phyloP scores from a whole-genome alignment of 1,139 yeast genomes.

The Yamadazyma blattariae region DNA sequence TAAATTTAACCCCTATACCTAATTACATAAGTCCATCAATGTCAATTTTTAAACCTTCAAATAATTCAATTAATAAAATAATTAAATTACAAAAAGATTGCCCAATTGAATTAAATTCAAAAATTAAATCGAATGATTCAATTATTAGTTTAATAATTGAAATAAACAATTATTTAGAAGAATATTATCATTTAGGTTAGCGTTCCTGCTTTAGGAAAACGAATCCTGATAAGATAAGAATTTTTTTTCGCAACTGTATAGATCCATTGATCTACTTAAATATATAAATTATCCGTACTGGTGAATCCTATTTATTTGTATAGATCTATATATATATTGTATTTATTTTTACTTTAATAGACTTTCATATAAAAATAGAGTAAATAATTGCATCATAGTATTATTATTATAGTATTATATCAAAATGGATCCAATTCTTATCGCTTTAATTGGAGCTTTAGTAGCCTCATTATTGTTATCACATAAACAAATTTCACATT shows the following conservation, averaged over 20 bases:
- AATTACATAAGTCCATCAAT: constrained; percentile 2
- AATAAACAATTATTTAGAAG: constrained; percentile 1
- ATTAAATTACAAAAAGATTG: neutral
- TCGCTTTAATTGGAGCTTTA: constrained; percentile 15
- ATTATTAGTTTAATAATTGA: neutral
- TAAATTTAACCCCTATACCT: constrained; percentile 1
- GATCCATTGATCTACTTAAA: constrained; percentile 2
- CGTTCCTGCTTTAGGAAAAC: no score
- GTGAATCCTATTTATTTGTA: no score
- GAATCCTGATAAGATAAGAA: constrained; percentile 5
- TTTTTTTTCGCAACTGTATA: constrained; percentile 3
- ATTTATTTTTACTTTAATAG: no score
- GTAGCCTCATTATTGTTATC: constrained; percentile 14
- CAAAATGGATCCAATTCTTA: constrained; percentile 5
- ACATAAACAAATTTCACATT: constrained; percentile 13
- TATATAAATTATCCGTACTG: no score
- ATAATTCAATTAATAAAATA: neutral
- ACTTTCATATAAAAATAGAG: no score
- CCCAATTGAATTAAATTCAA: constrained; percentile 1
- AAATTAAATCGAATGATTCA: neutral
- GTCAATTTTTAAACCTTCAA: constrained; percentile 2
- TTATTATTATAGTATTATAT: no score
- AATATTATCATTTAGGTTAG: neutral
- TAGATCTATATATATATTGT: no score
- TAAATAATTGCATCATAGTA: no score